These are phyloP conservation scores for Eucalyptus pauciflora DNA, from an alignment of 345 rosid genomes.

Conservation along the genomic window DNA sequence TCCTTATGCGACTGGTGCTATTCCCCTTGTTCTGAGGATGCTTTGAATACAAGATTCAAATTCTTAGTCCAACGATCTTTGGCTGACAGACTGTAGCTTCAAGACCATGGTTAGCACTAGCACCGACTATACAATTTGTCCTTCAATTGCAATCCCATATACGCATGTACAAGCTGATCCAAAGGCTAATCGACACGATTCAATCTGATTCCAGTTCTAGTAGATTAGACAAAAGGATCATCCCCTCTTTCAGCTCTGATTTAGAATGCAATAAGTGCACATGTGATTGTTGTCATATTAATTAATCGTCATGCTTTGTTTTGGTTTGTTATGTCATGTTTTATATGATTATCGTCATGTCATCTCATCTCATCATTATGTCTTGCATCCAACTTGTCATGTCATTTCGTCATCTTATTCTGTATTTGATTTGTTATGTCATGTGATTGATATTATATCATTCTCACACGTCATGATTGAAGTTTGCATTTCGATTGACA, in stretches of 20 bases:
- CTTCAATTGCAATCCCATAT: neutral
- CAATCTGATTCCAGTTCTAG: neutral
- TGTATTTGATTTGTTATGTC: neutral
- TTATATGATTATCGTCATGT: neutral
- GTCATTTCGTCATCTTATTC: neutral
- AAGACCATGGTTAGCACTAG: neutral
- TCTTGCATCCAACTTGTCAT: neutral
- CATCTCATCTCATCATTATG: neutral
- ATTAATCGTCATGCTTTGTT: neutral
- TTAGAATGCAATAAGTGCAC: neutral
- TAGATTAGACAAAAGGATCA: neutral
- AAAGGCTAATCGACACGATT: neutral
- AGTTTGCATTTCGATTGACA: neutral
- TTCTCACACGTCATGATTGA: neutral
- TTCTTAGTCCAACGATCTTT: neutral
- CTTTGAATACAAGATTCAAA: neutral
- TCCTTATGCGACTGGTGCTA: neutral
- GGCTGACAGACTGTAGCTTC: neutral
- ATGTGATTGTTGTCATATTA: neutral
- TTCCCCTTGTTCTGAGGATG: neutral
- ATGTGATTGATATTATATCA: neutral
- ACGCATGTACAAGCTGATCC: neutral
- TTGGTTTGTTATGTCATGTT: neutral
- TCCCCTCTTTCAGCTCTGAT: neutral
- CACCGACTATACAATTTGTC: neutral